Conservation (phyloP, 306 rosid species). For the Psophocarpus tetragonolobus region DNA sequence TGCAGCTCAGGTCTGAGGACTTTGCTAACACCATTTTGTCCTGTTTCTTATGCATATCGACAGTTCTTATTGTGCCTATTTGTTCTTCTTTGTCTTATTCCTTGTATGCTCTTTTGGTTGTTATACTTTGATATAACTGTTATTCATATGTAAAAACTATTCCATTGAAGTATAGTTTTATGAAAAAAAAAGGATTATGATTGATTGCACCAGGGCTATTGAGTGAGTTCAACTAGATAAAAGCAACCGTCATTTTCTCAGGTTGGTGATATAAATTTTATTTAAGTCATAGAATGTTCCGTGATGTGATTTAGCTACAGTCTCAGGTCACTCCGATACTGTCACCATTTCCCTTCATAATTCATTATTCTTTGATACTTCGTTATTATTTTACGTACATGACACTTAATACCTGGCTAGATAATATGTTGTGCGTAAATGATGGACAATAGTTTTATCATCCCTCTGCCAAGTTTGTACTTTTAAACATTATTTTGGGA, state of each 20-base stretch:
- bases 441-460: not conserved
- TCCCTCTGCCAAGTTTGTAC: not conserved
- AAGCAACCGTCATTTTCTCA: not conserved
- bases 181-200: not conserved
- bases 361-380: constrained; percentile 18
- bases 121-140: not conserved
- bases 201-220: not conserved
- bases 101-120: not conserved
- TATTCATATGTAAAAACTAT: not conserved
- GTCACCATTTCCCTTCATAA: not conserved
- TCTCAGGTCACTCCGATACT: not conserved
- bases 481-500: not conserved
- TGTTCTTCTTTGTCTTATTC: not conserved
- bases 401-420: not conserved
- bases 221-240: not conserved
- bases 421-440: not conserved
- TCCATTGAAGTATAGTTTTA: not conserved
- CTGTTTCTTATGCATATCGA: not conserved
- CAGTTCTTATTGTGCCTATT: not conserved
- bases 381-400: not conserved
- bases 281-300: not conserved
- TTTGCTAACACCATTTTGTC: not conserved
- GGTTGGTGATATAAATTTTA: not conserved
- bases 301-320: not conserved
- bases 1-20: constrained; percentile 75